These are phyloP conservation scores for Schizochytrium sp. DNA, from an alignment of 108 stramenopile species.

Conservation along the genomic window DNA sequence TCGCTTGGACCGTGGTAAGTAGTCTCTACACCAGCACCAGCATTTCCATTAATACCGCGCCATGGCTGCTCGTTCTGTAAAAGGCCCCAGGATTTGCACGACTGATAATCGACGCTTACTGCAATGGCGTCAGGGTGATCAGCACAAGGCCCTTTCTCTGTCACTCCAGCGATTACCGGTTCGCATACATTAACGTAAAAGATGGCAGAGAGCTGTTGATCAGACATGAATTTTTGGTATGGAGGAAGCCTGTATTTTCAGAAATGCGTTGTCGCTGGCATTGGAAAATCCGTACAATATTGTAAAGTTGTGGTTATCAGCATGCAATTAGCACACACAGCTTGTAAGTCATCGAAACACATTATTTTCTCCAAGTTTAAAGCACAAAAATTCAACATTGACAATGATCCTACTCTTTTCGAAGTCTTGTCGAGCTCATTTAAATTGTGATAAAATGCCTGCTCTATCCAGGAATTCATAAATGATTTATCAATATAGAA, in stretches of 20 bases:
- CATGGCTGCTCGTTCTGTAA: slow-evolving; percentile 31
- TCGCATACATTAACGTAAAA: slow-evolving; percentile 20
- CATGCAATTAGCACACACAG: background rate
- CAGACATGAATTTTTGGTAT: slow-evolving; percentile 12
- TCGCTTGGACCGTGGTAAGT: background rate
- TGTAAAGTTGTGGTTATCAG: background rate
- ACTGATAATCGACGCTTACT: background rate
- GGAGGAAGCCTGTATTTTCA: background rate
- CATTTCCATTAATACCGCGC: slow-evolving; percentile 2
- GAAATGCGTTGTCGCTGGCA: background rate
- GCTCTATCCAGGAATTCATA: too few species aligned
- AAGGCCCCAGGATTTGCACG: background rate
- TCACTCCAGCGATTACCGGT: background rate
- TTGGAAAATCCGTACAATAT: background rate
- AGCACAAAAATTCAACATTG: too few species aligned
- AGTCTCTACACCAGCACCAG: background rate
- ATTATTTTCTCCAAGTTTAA: too few species aligned
- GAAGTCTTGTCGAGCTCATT: too few species aligned
- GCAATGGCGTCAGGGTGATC: slow-evolving; percentile 30
- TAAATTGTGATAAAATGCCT: too few species aligned
- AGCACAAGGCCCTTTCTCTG: background rate
- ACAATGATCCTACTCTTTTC: too few species aligned
- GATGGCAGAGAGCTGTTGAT: slow-evolving; percentile 9
- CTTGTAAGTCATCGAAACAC: too few species aligned
- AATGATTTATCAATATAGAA: too few species aligned